Evolutionary conservation across 108 stramenopile species (phyloP).

Genomic region (Mayamaea pseudoterrestris): DNA sequence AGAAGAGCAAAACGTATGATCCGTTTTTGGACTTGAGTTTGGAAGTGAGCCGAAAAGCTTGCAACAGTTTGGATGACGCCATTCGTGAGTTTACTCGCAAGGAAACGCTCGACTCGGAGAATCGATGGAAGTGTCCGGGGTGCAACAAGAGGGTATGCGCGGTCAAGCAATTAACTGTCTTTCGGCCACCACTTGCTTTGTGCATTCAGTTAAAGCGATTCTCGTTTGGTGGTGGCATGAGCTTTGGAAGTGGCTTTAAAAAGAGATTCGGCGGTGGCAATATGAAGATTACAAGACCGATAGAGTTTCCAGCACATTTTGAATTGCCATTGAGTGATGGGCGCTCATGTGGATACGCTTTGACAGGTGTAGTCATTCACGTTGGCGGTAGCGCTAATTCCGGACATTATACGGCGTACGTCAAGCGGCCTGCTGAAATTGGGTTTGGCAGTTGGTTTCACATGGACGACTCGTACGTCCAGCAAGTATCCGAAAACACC

Average conservation of each 20-base stretch:
- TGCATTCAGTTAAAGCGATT: slow-evolving; percentile 95
- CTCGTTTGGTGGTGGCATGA: slow-evolving; percentile 41
- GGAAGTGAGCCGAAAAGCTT: slow-evolving; percentile 71
- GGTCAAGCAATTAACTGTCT: slow-evolving; percentile 64
- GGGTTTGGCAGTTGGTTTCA: slow-evolving; percentile 37
- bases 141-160: slow-evolving; percentile 78
- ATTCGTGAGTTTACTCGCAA: slow-evolving; percentile 63
- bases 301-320: slow-evolving; percentile 58
- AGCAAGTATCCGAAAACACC: slow-evolving; percentile 54
- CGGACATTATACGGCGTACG: slow-evolving; percentile 77
- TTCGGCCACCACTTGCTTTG: slow-evolving; percentile 78
- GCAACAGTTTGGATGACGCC: slow-evolving; percentile 51
- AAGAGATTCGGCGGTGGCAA: slow-evolving; percentile 18
- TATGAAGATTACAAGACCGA: slow-evolving; percentile 58
- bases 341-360: slow-evolving; percentile 43
- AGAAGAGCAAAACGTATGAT: slow-evolving; percentile 86
- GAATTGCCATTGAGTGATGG: slow-evolving; percentile 67
- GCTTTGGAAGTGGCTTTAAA: slow-evolving; percentile 5
- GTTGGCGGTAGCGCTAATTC: slow-evolving; percentile 61
- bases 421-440: slow-evolving; percentile 31
- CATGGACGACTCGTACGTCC: slow-evolving; percentile 72
- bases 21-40: slow-evolving; percentile 91
- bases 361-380: slow-evolving; percentile 72
- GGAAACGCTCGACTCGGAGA: slow-evolving; percentile 79
- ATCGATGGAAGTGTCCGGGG: slow-evolving; percentile 85